Base-by-base conservation (phyloP, 1,284 basidiomycete genomes). In the Ganoderma multipileum region DNA sequence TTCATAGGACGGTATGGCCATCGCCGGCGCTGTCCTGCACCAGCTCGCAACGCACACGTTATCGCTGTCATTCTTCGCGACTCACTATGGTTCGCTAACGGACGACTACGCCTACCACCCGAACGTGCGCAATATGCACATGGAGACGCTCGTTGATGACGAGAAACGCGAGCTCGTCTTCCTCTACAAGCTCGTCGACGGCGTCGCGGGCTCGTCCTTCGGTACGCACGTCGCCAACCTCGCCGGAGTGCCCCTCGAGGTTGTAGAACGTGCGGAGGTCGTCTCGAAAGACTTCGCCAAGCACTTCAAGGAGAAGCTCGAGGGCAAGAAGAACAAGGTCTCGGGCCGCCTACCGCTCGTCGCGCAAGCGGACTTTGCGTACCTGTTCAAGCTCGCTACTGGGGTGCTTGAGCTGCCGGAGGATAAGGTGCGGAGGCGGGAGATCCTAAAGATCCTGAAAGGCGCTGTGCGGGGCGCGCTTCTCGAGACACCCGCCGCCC, bases 21-120 rank as follows among this genome's bases (percentile, higher is more conserved):
- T 98, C 74, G 96, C 96, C 61, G 93, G 92, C 65, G 94, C 96
- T n/a, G 96, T 98, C 16, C 80, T 98, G 42, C 96, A 98, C 78
- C 90, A 96, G 78, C 86, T 98, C 9, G 94, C 96, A 0, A 97
- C 96, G 0, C 94, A 95, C 76, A 96, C 94, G 0, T 83, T 97
- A 3, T 92, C 96, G 6, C 82, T 98, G 14, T 88, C 91, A 5
- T 94, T 94, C 81, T 95, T 95, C 75, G 93, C 93, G 1, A 96
- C 95, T 0, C 95, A 96, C 77, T 96, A 96, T 69, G 94, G 94
- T 0, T 92, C 93, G 1, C 82, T 96, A 52, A 95, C 94, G 7
- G 93, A 95, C 73, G 95, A 96, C 78, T 95, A 92, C 78, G 86
- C 88, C 1, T 96, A 96, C 75, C 96, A 98, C 76, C 94, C 95